These are phyloP conservation scores for Conticribra weissflogii DNA, from an alignment of 108 stramenopile species.

Conservation along the genomic window DNA sequence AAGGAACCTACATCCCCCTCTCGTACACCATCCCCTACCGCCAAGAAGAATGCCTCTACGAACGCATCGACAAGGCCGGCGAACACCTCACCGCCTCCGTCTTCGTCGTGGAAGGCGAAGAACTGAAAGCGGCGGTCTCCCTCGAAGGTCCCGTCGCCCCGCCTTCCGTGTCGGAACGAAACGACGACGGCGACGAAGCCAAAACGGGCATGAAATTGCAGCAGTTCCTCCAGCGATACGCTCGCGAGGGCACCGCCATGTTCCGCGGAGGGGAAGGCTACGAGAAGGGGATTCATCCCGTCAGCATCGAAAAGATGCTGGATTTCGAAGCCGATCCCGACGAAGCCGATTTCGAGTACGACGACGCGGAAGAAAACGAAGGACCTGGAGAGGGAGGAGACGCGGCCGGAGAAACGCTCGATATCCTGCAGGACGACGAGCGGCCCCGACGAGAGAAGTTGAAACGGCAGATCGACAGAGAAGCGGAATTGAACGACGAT, in stretches of 20 bases:
- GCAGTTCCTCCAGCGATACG: constrained; percentile 13
- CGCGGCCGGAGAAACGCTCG: constrained; percentile 29
- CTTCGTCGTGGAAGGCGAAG: constrained; percentile 64
- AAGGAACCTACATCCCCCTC: constrained; percentile 36
- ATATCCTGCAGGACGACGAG: not conserved
- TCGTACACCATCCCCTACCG: constrained; percentile 27
- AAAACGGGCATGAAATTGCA: constrained; percentile 19
- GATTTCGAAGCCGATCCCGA: constrained; percentile 59
- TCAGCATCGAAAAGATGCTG: constrained; percentile 39
- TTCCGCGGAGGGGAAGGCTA: constrained; percentile 6
- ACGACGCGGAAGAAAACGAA: too few relatives aligned
- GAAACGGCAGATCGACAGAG: constrained; percentile 26
- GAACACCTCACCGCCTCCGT: constrained; percentile 67
- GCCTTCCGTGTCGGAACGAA: constrained; percentile 30
- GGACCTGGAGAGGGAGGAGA: constrained; percentile 22
- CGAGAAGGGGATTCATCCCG: constrained; percentile 6
- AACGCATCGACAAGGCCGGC: constrained; percentile 22
- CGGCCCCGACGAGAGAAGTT: not conserved
- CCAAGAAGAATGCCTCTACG: constrained; percentile 42
- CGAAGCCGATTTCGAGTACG: constrained; percentile 39
- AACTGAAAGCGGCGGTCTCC: constrained; percentile 52
- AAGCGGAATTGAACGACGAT: constrained; percentile 26
- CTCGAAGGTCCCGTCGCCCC: constrained; percentile 79
- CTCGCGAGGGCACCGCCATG: constrained; percentile 18
- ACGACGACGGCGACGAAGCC: constrained; percentile 34